These are phyloP conservation scores for Monilinia aucupariae DNA, from an alignment of 2,329 filamentous ascomycete genomes.

Conservation along the genomic window DNA sequence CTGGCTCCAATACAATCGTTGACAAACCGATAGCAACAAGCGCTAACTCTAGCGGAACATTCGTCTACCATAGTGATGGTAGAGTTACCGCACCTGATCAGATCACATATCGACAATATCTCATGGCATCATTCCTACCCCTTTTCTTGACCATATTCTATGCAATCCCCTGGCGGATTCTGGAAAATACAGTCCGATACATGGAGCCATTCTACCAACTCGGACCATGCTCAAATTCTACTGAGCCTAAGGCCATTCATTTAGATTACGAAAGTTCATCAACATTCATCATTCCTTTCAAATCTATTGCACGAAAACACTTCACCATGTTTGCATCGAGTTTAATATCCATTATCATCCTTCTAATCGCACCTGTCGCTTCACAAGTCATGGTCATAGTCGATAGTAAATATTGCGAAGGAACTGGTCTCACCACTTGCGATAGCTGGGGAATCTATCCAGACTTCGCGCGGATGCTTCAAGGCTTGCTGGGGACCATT, in stretches of 20 bases:
- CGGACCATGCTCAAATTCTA: background rate
- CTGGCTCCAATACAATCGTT: background rate
- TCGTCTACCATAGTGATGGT: background rate
- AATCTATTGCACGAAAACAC: background rate
- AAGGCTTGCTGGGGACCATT: background rate
- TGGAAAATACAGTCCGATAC: background rate
- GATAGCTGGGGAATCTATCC: slow-evolving; percentile 1
- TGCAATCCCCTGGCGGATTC: background rate
- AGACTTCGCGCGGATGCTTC: background rate
- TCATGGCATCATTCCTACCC: slow-evolving; percentile 5
- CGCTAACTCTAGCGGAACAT: slow-evolving; percentile 7
- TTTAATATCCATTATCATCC: background rate
- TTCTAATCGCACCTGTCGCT: background rate
- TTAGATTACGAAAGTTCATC: slow-evolving; percentile 2
- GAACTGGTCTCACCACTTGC: background rate
- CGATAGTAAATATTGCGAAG: background rate
- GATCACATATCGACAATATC: slow-evolving; percentile 2
- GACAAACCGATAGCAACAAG: background rate
- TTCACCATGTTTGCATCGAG: background rate
- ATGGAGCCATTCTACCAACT: slow-evolving; percentile 6
- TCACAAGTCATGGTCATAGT: background rate
- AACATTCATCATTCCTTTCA: background rate
- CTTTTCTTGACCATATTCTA: background rate
- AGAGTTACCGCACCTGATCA: background rate
- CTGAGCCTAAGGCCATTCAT: background rate